These are phyloP conservation scores for Cucumis hystrix DNA, from an alignment of 306 rosid genomes.

Conservation along the genomic window DNA sequence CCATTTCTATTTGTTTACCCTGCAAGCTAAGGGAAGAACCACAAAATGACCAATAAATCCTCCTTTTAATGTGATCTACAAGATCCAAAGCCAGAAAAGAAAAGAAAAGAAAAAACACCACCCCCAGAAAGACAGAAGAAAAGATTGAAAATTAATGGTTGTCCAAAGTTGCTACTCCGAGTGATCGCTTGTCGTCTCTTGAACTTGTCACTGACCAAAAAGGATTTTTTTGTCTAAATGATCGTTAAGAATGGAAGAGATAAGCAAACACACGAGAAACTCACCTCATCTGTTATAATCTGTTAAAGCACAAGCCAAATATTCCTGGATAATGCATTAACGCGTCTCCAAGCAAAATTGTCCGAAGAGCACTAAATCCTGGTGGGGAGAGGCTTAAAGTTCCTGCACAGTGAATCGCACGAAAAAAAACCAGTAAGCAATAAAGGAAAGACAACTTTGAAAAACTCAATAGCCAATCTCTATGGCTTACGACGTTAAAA, in stretches of 20 bases:
- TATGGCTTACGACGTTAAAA: background rate
- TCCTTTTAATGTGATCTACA: conserved; percentile 6
- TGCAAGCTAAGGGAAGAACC: conserved; percentile 18
- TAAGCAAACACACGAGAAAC: conserved; percentile 14
- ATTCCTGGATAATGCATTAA: conserved; percentile 44
- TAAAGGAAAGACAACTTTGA: background rate
- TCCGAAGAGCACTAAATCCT: conserved; percentile 13
- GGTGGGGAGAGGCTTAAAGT: conserved; percentile 6
- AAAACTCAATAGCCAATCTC: background rate
- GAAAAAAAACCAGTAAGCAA: conserved; percentile 11
- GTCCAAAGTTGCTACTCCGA: background rate
- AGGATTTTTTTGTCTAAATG: background rate
- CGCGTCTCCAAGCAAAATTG: conserved; percentile 18
- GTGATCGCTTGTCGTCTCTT: background rate
- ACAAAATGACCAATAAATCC: conserved; percentile 1
- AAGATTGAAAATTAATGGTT: background rate
- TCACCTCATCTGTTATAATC: conserved; percentile 67
- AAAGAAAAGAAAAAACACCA: background rate
- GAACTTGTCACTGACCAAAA: conserved; percentile 12
- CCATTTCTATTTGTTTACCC: conserved; percentile 20
- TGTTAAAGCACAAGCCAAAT: conserved; percentile 47
- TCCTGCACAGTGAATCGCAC: conserved; percentile 13
- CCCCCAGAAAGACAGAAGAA: background rate
- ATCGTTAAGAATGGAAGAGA: background rate
- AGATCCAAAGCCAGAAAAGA: background rate